Evolutionary conservation across 192 early-diverging fungal species (phyloP), one percentile per base, ranked within the genome.

Genomic region (Coemansia reversa): DNA sequence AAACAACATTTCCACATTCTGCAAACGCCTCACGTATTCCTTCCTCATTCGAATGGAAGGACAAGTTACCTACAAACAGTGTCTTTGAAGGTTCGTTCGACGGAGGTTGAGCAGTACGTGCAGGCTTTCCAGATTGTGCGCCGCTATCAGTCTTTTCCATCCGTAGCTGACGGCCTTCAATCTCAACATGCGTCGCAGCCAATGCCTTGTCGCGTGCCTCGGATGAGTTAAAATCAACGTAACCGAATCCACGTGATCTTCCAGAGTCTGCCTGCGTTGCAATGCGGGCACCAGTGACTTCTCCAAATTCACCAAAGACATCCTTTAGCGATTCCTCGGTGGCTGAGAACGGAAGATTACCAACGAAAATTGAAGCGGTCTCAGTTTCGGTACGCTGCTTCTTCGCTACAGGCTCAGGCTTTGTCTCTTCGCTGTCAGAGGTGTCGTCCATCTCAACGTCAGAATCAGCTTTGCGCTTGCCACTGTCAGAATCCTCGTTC

Each of bases 41-140:
- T 62, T 94, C 90, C 79, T 99, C 97, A 11, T 93, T 92, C 33
- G 91, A 81, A 66, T 93, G 90, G 78, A 95, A 93, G 6, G 92
- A 89, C 69, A 94, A 86, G 76, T 93, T 93, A 29, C 90, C 90
- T 50, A 92, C 76, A 62, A 94, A 98, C 50, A 97, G 83, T 6
- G 90, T 93, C 66, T 86, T 83, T 53, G 82, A 77, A 24, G 87
- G 86, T 50, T 83, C 84, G 62, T 42, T 63, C 49, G 72, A 79
- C 55, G 82, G 63, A 25, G 79, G 58, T 75, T 85, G 62, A 83
- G 66, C 32, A 67, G 39, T 55, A 70, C 80, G 50, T 49, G 55
- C 39, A 62, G 55, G 49, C 39, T 63, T 35, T 27, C 52, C 61
- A 22, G 67, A 63, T 33, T 53, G 32, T 7, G 58, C 39, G 19